phyloP scores from a whole-genome alignment of 495 filamentous ascomycete genomes.

The Xylaria curta region DNA sequence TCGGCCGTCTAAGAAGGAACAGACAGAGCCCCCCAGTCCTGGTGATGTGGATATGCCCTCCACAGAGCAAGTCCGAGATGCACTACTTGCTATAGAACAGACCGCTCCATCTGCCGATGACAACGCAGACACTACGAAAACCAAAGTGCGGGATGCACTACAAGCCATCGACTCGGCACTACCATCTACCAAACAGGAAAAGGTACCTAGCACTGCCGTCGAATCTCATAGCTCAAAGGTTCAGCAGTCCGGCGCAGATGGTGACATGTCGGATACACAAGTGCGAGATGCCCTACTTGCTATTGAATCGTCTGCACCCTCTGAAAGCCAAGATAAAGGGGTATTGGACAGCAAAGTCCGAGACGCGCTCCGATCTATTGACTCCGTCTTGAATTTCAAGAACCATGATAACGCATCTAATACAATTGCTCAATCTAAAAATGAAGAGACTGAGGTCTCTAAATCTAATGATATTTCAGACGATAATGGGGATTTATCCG shows the following conservation, averaged over 20 bases:
- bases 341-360: background rate
- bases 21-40: background rate
- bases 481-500: no score
- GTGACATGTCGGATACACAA: background rate
- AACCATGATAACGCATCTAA: background rate
- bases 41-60: background rate
- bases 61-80: background rate
- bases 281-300: background rate
- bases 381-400: background rate
- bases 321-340: background rate
- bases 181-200: background rate
- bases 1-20: background rate
- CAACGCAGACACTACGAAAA: background rate
- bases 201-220: no score
- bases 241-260: background rate
- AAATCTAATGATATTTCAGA: background rate
- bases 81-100: background rate
- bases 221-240: background rate
- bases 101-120: background rate
- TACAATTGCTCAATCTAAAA: background rate
- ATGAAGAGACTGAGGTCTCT: background rate
- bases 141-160: background rate
- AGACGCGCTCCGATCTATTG: background rate
- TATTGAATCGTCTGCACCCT: background rate
- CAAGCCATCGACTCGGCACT: background rate